These are phyloP conservation scores for Cladophialophora carrionii DNA, from an alignment of 2,329 filamentous ascomycete species.

Conservation along the genomic window DNA sequence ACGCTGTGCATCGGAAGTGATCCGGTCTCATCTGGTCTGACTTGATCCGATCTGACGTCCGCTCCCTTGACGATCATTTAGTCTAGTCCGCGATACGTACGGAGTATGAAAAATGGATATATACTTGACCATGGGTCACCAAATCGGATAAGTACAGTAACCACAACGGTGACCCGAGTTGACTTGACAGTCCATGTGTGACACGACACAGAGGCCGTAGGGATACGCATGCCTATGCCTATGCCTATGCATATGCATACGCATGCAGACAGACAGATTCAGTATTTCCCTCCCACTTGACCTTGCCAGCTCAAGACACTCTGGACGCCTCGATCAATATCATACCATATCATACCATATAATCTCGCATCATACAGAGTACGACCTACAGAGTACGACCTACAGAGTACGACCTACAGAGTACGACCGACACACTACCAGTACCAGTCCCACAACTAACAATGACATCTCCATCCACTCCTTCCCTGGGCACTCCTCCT, in stretches of 20 bases:
- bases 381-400: no score
- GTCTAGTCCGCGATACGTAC: no score
- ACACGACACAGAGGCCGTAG: not conserved
- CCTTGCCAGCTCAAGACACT: not conserved
- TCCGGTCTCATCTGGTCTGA: not conserved
- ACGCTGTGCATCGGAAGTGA: not conserved
- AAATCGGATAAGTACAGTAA: not conserved
- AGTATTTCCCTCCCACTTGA: not conserved
- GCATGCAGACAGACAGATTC: no score
- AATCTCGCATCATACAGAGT: no score
- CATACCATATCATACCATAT: not conserved
- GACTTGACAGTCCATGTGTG: not conserved
- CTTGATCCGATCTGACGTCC: not conserved
- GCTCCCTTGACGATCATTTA: not conserved
- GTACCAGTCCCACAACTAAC: not conserved
- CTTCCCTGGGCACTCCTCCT: not conserved
- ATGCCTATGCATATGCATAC: no score
- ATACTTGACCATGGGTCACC: not conserved
- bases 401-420: no score
- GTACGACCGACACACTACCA: no score
- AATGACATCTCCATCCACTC: not conserved
- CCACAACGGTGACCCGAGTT: no score
- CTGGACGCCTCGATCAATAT: not conserved
- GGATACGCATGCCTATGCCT: not conserved
- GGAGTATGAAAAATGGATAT: not conserved